Evolutionary conservation across 1,284 basidiomycete genomes (phyloP).

Genomic region (Naganishia sp.): DNA sequence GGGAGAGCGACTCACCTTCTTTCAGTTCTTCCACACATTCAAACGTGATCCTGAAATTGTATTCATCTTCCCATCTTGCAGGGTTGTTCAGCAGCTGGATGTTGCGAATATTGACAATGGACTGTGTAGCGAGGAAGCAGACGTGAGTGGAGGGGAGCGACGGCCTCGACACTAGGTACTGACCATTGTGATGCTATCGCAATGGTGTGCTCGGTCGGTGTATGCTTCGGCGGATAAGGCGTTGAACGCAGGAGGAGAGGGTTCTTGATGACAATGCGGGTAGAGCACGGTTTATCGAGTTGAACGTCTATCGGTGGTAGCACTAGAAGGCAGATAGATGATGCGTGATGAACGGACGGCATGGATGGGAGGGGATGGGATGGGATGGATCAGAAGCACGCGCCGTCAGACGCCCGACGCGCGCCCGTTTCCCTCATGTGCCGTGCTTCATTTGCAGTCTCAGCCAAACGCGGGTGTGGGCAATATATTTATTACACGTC

Average conservation of each 20-base stretch:
- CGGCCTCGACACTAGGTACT: too few species aligned
- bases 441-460: background rate
- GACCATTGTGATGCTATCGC: too few species aligned
- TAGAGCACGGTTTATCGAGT: too few species aligned
- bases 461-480: background rate
- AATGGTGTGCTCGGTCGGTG: too few species aligned
- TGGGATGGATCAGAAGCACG: background rate
- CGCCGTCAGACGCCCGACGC: background rate
- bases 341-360: too few species aligned
- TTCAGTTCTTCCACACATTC: slow-evolving; percentile 92
- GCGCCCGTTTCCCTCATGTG: background rate
- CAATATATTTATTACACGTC: background rate
- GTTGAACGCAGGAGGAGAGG: too few species aligned
- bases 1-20: slow-evolving; percentile 65
- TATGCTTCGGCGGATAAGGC: too few species aligned
- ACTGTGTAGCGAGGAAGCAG: background rate
- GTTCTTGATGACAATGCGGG: too few species aligned
- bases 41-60: slow-evolving; percentile 94
- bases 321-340: too few species aligned
- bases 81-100: slow-evolving; percentile 86
- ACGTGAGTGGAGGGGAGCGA: too few species aligned
- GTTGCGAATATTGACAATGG: slow-evolving; percentile 55
- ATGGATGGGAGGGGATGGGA: too few species aligned
- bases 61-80: slow-evolving; percentile 84
- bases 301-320: too few species aligned